Percentiles rank a stretch among this genome's conserved stretches.
phyloP scores from a whole-genome alignment of 495 filamentous ascomycete genomes.

The Bombardia bombarda region DNA sequence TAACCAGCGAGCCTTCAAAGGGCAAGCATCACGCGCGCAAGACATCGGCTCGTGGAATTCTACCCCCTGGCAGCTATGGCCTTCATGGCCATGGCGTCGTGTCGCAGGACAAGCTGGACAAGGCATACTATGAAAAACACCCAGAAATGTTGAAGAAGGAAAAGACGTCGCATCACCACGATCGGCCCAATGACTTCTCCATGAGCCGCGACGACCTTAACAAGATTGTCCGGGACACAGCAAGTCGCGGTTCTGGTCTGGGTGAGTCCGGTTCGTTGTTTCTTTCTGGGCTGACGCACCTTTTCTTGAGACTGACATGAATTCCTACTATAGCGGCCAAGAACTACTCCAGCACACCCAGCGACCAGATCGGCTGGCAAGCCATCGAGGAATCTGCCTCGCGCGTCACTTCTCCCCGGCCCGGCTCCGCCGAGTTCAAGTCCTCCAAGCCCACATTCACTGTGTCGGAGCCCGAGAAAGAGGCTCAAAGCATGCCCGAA shows the following conservation, averaged over 20 bases:
- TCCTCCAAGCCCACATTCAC: conserved; percentile 16
- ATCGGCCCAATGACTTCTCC: conserved; percentile 69
- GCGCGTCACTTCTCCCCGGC: conserved; percentile 57
- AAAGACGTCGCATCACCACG: conserved; percentile 39
- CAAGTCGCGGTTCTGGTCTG: conserved; percentile 54
- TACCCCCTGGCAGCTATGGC: conserved; percentile 74
- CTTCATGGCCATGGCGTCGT: conserved; percentile 74
- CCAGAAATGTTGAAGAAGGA: conserved; percentile 74
- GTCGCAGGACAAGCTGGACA: conserved; percentile 67
- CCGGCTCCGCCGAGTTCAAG: conserved; percentile 35
- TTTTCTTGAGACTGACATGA: too few relatives aligned
- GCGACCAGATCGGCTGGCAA: conserved; percentile 72
- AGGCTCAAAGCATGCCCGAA: conserved; percentile 14
- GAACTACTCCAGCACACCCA: conserved; percentile 55
- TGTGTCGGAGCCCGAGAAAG: conserved; percentile 14
- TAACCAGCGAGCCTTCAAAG: conserved; percentile 46
- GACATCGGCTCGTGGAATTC: conserved; percentile 37
- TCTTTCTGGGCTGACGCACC: too few relatives aligned
- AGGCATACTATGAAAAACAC: conserved; percentile 84
- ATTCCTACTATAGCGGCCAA: conserved; percentile 36
- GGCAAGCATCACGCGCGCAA: conserved; percentile 56
- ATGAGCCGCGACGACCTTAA: conserved; percentile 89
- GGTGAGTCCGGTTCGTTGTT: conserved; percentile 38
- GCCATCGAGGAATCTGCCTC: conserved; percentile 72
- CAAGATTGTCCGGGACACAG: conserved; percentile 73